These are phyloP conservation scores for Pseudogymnoascus sp. DNA, from an alignment of 2,329 filamentous ascomycete genomes.

Conservation along the genomic window DNA sequence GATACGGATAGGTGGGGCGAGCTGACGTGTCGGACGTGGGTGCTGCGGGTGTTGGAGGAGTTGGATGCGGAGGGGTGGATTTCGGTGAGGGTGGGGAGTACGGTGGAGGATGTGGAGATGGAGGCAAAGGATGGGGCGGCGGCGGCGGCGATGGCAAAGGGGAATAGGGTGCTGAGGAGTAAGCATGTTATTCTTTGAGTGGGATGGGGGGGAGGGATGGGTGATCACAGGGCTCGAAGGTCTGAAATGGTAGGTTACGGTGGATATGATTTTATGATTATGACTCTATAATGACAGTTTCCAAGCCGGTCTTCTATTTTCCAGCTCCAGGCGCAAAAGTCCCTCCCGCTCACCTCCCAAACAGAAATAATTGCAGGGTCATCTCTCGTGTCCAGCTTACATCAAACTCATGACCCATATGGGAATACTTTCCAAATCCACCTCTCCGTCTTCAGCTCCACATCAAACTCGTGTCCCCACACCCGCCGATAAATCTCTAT, in stretches of 20 bases:
- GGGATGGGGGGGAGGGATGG: not conserved
- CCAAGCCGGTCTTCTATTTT: not conserved
- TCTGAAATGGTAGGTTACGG: too few species aligned
- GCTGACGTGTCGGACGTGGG: not conserved
- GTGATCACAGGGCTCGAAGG: not conserved
- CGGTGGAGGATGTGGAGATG: not conserved
- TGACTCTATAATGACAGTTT: not conserved
- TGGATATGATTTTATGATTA: not conserved
- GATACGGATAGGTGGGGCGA: not conserved
- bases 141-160: not conserved
- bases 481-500: not conserved
- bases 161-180: not conserved
- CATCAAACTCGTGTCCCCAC: not conserved
- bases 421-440: not conserved
- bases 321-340: not conserved
- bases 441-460: not conserved
- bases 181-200: not conserved
- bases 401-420: too few species aligned
- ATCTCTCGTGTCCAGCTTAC: too few species aligned
- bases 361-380: too few species aligned
- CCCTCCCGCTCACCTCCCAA: too few species aligned
- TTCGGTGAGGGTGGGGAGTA: not conserved
- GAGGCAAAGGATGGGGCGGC: not conserved
- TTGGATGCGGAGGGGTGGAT: not conserved
- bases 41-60: not conserved